phyloP scores from a whole-genome alignment of 257 asterid species.

The Galeopsis tetrahit region DNA sequence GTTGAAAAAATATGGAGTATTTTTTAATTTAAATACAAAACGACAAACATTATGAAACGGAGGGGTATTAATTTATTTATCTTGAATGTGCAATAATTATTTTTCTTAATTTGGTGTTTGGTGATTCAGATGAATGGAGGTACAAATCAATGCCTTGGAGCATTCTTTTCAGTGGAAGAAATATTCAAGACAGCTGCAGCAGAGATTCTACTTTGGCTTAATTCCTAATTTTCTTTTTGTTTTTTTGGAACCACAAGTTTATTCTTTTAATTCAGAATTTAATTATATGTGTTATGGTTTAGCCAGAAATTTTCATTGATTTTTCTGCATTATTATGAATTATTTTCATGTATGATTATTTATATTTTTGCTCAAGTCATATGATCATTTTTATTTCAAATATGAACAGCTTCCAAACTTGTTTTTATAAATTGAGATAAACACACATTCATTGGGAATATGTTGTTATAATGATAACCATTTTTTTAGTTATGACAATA shows the following conservation, averaged over 20 bases:
- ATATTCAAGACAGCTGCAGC: slow-evolving; percentile 60
- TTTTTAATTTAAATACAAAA: too few relatives aligned
- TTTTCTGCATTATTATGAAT: neutral
- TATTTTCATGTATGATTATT: neutral
- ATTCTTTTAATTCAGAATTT: neutral
- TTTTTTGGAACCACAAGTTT: neutral
- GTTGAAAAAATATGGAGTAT: too few relatives aligned
- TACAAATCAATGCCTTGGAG: slow-evolving; percentile 37
- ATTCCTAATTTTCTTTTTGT: slow-evolving; percentile 29
- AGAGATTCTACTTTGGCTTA: slow-evolving; percentile 54
- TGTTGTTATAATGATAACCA: too few relatives aligned
- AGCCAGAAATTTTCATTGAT: neutral
- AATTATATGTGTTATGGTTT: neutral
- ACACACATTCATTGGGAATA: neutral
- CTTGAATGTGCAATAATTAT: neutral
- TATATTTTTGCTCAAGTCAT: too few relatives aligned
- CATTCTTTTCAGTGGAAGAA: slow-evolving; percentile 51
- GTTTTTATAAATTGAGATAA: too few relatives aligned
- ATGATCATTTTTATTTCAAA: neutral
- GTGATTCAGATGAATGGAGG: slow-evolving; percentile 50
- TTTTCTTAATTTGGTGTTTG: neutral
- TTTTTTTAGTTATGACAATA: too few relatives aligned
- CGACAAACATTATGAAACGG: too few relatives aligned
- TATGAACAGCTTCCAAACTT: neutral
- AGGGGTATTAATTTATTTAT: too few relatives aligned